Base-by-base conservation (phyloP, 139 green algal genomes). In the Chlamydomonas schloesseri region DNA sequence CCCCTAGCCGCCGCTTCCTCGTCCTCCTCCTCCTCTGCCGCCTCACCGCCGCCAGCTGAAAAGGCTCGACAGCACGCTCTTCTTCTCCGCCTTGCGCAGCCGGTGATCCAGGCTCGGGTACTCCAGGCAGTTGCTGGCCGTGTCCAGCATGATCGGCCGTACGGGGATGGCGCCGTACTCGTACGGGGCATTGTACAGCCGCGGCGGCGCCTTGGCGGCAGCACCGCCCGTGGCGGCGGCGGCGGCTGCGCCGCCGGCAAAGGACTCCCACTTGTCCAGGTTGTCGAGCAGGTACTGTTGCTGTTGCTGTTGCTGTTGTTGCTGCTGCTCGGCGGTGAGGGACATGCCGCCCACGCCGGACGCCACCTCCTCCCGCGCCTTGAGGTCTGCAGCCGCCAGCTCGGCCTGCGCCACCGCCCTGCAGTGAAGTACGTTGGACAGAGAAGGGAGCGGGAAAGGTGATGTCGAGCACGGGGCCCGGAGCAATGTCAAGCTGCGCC, bases 61-160 rank as follows among this genome's bases (percentile, higher is more conserved):
- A 37, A 92, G 68, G 24, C 73, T 88, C 23, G 80, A 83, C 65
- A 89, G 55, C 73, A 92, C 62, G 46, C 71, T 86, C 62, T 89
- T 91, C 21, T 81, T 76, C 57, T 91, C 47, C 77, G 83, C 36
- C 73, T 76, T 82, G 24, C 65, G 68, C 62, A 90, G 34, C 26
- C 94, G 86, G 83, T 96, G 91, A 21, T 93, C 88, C 62, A 98
- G 81, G 10, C 65, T 82, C 6, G 96, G 96, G 73, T 92, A 93
- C 62, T 86, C 64, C 31, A 98, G 87, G 81, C 91, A 86, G 60
- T 91, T 94, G 28, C 95, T 87, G 0, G 96, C 96, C 1, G 92
- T 94, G 89, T 98, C 96, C 42, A 98, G 87, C 87, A 98, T 91
- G 68, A 98, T 96, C 62, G 96, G 96, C 31, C 94, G 91, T 47